Base-by-base conservation (phyloP, 176 grass and related monocot genomes). In the Eragrostis nindensis region DNA sequence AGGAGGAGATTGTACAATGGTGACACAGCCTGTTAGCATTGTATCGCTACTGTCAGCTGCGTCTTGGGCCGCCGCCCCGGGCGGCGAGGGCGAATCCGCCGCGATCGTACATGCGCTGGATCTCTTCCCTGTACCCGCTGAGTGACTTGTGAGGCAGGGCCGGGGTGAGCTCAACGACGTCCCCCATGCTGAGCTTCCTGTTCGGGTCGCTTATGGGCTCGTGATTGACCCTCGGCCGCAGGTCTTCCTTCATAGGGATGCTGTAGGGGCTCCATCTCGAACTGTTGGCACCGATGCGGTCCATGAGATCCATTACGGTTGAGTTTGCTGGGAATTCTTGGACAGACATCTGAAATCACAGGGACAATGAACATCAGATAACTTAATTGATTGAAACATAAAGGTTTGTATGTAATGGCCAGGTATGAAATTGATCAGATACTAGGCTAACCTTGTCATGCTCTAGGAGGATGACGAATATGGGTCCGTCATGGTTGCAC, bases 81-180 rank as follows among this genome's bases (percentile, higher is more conserved):
- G 86, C 68, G 3, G 90, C 80, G 4, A 80, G 66, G 38, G 86
- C 82, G 1, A 85, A 80, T 5, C 78, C 88, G 3, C 86, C 88
- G 3, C 70, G 49, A 49, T 97, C 83, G 11, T 97, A 97, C 94
- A 97, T 97, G 39, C 91, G 90, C 80, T 97, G 91, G 70, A 97
- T 91, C 74, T 97, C 88, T 62, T 93, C 86, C 59, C 94, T 83
- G 68, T 83, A 93, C 43, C 80, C 86, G 0, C 83, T 84, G 76
- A 97, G 80, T 8, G 94, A 93, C 70, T 97, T 82, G 77, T 59
- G 56, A 26, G 87, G 82, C 46, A 95, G 75, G 30, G 85, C 60
- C 0, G 93, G 93, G 30, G 78, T 93, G 40, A 97, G 88, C 86
- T 93, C 88, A n/a, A 97, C 73, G 11, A 93, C 66, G 17, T 97